phyloP scores from a whole-genome alignment of 352 stramenopile genomes.

The Globisporangium echinulatum region DNA sequence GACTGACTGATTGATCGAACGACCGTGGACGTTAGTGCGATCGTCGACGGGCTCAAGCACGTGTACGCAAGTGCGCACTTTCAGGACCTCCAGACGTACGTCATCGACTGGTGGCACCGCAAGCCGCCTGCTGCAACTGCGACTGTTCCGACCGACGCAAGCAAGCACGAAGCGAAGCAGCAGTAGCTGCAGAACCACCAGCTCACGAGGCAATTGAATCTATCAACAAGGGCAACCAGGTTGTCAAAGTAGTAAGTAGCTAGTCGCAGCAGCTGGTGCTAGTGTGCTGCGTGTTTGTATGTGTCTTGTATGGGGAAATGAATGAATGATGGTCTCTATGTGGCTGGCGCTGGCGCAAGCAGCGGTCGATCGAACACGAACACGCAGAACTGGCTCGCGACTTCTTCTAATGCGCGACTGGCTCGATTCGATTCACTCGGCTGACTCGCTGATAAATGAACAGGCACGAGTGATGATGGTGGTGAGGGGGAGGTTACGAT shows the following conservation, averaged over 20 bases:
- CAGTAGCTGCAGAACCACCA: neutral
- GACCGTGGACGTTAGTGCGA: slow-evolving; percentile 19
- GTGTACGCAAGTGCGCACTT: slow-evolving; percentile 49
- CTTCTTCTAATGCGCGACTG: no score
- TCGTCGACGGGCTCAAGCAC: slow-evolving; percentile 48
- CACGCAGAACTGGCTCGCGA: no score
- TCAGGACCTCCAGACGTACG: slow-evolving; percentile 31
- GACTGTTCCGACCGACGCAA: neutral
- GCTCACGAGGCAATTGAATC: neutral
- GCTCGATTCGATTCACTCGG: no score
- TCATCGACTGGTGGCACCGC: slow-evolving; percentile 40
- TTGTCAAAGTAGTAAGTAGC: no score
- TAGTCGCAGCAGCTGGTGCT: no score
- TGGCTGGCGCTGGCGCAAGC: neutral
- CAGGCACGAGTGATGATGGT: no score
- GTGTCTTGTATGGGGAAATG: no score
- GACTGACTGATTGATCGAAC: no score
- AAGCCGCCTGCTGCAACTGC: neutral
- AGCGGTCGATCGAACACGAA: no score
- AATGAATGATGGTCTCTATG: slow-evolving; percentile 7
- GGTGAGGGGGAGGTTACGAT: no score
- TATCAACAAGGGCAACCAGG: neutral
- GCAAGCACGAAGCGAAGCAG: neutral
- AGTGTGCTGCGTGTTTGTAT: no score
- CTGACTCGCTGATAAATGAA: no score